phyloP scores from a whole-genome alignment of 83 land plant genomes.

The Thuja plicata region DNA sequence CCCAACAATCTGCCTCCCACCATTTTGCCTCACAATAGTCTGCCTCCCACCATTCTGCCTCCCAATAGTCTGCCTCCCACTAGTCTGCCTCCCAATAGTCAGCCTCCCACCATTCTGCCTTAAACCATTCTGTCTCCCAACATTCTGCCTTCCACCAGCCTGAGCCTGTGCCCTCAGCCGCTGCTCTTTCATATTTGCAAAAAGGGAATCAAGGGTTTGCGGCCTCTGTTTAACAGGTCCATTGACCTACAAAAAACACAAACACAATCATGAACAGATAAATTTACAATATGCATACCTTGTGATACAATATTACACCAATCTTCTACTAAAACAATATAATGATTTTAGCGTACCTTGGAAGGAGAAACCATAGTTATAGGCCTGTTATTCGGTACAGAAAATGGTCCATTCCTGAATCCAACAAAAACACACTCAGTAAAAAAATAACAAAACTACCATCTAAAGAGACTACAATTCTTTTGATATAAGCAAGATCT shows the following conservation, averaged over 20 bases:
- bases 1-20: not conserved
- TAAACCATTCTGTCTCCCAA: not conserved
- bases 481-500: not conserved
- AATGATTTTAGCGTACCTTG: not conserved
- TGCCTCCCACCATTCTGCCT: not conserved
- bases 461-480: not conserved
- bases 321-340: not conserved
- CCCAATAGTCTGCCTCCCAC: not conserved
- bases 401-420: not conserved
- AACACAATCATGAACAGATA: not conserved
- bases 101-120: not conserved
- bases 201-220: slow-evolving; percentile 58
- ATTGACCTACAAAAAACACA: not conserved
- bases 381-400: not conserved
- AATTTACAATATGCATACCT: not conserved
- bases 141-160: not conserved
- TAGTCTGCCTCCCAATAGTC: not conserved
- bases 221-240: slow-evolving; percentile 37
- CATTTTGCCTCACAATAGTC: not conserved
- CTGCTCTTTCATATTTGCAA: slow-evolving; percentile 68
- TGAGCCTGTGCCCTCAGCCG: slow-evolving; percentile 22
- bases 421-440: not conserved
- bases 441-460: not conserved
- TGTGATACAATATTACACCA: not conserved
- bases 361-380: not conserved